Conservation (phyloP, 768 basidiomycete genomes). For the Rhodotorula graminis region DNA sequence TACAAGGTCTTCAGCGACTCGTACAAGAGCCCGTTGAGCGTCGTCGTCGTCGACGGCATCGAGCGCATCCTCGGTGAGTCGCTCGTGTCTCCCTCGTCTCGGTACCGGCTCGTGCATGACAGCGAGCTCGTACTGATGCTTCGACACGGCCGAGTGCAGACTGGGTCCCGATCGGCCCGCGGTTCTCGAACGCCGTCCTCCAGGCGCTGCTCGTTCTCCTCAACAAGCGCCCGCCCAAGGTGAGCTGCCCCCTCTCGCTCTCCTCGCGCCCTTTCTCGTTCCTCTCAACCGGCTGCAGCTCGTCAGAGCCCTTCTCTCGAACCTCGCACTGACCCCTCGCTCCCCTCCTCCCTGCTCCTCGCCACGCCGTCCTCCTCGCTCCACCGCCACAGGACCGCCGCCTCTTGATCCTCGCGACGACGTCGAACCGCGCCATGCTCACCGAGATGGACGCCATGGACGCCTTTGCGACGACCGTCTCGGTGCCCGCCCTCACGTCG, state of each 20-base stretch:
- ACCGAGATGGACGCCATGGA: constrained; percentile 84
- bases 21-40: constrained; percentile 94
- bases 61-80: constrained; percentile 80
- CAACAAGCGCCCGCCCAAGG: constrained; percentile 85
- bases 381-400: constrained; percentile 65
- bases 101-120: no score
- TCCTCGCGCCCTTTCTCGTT: no score
- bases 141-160: constrained; percentile 53
- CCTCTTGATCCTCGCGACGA: constrained; percentile 83
- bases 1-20: constrained; percentile 90
- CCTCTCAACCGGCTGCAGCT: no score
- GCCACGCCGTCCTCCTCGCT: no score
- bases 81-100: no score
- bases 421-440: constrained; percentile 78
- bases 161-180: constrained; percentile 93
- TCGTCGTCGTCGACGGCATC: constrained; percentile 90
- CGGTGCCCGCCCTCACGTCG: constrained; percentile 72
- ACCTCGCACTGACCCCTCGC: no score
- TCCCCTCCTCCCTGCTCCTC: no score
- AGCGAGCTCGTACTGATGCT: no score
- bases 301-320: no score
- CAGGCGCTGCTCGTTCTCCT: constrained; percentile 86
- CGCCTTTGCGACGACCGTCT: constrained; percentile 78
- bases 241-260: constrained; percentile 45
- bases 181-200: constrained; percentile 89